phyloP scores from a whole-genome alignment of 176 grass and related monocot species.

The Bolboschoenus planiculmis region DNA sequence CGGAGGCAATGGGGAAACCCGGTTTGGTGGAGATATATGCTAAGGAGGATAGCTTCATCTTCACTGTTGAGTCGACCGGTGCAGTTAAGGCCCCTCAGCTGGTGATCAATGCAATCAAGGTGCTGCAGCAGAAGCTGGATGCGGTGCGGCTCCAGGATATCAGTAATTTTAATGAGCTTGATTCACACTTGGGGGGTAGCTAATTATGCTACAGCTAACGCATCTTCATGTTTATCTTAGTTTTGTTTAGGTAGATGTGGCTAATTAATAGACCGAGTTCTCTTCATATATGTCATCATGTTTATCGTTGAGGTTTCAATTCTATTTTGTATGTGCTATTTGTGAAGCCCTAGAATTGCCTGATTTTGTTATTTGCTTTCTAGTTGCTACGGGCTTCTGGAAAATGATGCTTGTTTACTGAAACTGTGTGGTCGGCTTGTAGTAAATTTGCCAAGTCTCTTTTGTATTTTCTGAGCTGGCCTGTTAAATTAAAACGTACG shows the following conservation, averaged over 20 bases:
- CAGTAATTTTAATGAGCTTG: conserved; percentile 57
- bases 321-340: neutral
- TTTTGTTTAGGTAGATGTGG: neutral
- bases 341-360: neutral
- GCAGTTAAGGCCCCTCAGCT: conserved; percentile 71
- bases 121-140: conserved; percentile 80
- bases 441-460: neutral
- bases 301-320: neutral
- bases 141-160: conserved; percentile 75
- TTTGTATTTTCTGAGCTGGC: neutral
- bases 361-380: neutral
- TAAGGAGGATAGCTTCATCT: conserved; percentile 86
- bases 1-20: conserved; percentile 82
- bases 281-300: neutral
- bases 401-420: neutral
- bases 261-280: neutral
- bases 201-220: neutral
- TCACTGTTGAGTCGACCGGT: conserved; percentile 77
- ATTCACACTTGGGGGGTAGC: conserved; percentile 54
- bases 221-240: neutral
- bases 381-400: neutral
- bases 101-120: conserved; percentile 61
- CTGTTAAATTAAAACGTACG: neutral
- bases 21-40: conserved; percentile 71
- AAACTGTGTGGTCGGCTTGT: neutral